phyloP scores from a whole-genome alignment of 306 rosid species.

The Mimosa bimucronata region DNA sequence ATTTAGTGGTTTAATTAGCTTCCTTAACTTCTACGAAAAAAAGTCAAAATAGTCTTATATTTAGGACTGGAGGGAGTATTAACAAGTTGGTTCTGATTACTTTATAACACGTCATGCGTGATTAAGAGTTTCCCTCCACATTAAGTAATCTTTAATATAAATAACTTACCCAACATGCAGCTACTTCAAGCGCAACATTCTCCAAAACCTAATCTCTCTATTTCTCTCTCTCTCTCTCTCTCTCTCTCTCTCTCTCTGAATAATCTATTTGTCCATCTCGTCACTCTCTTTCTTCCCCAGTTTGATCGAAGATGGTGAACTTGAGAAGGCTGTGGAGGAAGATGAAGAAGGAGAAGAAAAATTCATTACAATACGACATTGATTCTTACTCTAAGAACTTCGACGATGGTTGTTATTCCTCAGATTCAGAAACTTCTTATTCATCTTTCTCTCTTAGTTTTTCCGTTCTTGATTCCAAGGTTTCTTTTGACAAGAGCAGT shows the following conservation, averaged over 20 bases:
- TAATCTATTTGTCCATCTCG: too few relatives aligned
- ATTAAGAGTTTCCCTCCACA: neutral
- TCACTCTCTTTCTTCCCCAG: too few relatives aligned
- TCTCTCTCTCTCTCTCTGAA: too few relatives aligned
- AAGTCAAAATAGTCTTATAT: too few relatives aligned
- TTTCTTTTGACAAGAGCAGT: neutral
- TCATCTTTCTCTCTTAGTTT: conserved; percentile 73
- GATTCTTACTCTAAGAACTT: conserved; percentile 62
- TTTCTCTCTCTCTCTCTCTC: neutral
- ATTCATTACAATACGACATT: conserved; percentile 55
- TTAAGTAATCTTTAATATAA: neutral
- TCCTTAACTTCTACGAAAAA: too few relatives aligned
- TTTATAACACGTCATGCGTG: neutral
- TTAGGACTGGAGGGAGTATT: too few relatives aligned
- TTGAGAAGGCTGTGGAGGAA: conserved; percentile 60
- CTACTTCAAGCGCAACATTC: neutral
- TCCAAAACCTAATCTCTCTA: neutral
- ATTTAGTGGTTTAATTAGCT: too few relatives aligned
- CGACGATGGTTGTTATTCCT: conserved; percentile 60
- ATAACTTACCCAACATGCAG: neutral
- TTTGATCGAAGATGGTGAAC: conserved; percentile 37
- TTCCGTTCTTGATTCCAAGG: conserved; percentile 44
- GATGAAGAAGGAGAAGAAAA: conserved; percentile 57
- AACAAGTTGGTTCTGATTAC: neutral
- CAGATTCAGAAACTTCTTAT: conserved; percentile 52